These are phyloP conservation scores for Lentinula novae-zelandiae DNA, from an alignment of 1,284 basidiomycete genomes.

Conservation along the genomic window DNA sequence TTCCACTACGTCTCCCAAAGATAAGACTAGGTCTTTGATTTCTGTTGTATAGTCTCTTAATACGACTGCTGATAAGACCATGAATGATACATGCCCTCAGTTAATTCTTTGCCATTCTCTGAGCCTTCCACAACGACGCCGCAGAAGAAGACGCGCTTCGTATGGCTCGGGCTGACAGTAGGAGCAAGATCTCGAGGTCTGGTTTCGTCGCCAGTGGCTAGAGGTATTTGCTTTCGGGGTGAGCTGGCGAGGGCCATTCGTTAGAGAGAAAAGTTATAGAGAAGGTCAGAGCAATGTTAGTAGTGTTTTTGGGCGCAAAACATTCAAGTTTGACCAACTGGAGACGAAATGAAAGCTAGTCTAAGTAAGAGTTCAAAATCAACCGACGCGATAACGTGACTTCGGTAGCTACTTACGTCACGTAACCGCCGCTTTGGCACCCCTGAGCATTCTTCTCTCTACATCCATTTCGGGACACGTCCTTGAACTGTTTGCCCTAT, in stretches of 20 bases:
- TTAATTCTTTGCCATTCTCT: constrained; percentile 59
- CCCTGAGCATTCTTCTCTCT: not conserved
- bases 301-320: not conserved
- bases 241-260: constrained; percentile 48
- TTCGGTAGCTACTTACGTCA: not conserved
- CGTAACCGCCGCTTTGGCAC: not conserved
- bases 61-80: not conserved
- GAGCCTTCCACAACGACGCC: constrained; percentile 79
- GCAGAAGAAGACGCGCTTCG: constrained; percentile 75
- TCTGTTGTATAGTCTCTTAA: constrained; percentile 38
- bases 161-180: constrained; percentile 32
- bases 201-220: constrained; percentile 60
- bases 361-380: not conserved
- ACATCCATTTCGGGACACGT: not conserved
- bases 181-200: constrained; percentile 32
- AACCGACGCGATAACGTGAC: constrained; percentile 8
- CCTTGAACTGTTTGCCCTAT: not conserved
- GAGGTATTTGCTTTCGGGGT: constrained; percentile 68
- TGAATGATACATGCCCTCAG: constrained; percentile 51
- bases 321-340: constrained; percentile 1
- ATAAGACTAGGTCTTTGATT: constrained; percentile 73
- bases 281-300: constrained; percentile 3
- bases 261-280: not conserved
- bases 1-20: constrained; percentile 62
- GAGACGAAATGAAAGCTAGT: not conserved